Conservation (phyloP, 2,329 filamentous ascomycete genomes). For the Myriosclerotinia scirpicola region DNA sequence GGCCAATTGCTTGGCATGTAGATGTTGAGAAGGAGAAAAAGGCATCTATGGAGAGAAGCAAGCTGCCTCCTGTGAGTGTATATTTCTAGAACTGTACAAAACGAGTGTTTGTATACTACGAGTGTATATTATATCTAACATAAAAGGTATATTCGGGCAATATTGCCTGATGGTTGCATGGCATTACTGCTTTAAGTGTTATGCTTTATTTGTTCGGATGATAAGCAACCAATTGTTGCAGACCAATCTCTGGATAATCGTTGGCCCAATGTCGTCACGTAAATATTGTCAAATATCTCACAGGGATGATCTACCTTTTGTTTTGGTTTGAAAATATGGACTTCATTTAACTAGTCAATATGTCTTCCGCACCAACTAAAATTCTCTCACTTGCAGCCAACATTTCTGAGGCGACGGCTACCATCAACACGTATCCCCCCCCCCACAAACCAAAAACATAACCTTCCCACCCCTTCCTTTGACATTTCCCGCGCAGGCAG, state of each 20-base stretch:
- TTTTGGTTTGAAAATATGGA: not conserved
- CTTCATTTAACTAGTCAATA: not conserved
- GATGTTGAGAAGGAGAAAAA: not conserved
- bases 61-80: not conserved
- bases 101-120: too few relatives aligned
- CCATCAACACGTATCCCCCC: not conserved
- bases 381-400: not conserved
- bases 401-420: not conserved
- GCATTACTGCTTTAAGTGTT: not conserved
- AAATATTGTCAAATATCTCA: not conserved
- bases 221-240: not conserved
- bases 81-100: not conserved
- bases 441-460: not conserved
- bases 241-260: not conserved
- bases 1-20: too few relatives aligned
- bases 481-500: not conserved
- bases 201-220: not conserved
- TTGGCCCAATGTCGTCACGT: not conserved
- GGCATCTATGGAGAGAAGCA: not conserved
- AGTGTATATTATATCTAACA: not conserved
- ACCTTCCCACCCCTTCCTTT: not conserved
- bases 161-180: not conserved
- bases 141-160: not conserved
- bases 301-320: not conserved
- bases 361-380: slow-evolving; percentile 4